Base-by-base conservation (phyloP, 352 stramenopile species). In the Peronospora farinosa region DNA sequence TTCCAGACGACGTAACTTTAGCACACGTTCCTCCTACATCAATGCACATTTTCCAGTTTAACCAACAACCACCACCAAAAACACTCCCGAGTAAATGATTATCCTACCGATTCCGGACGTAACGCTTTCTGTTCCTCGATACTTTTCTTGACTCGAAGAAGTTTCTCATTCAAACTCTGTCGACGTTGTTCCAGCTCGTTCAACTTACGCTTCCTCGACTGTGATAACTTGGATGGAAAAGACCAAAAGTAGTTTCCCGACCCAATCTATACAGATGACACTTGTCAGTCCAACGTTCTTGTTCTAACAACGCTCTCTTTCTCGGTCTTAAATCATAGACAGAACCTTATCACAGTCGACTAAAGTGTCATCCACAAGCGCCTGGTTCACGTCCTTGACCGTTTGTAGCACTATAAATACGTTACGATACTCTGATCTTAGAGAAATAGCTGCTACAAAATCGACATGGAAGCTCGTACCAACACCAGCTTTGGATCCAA, bases 211-310 rank as follows among this genome's bases (percentile, higher is more conserved):
- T 89, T 92, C 25, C 75, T 69, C 30, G 84, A 74, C 61, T 91
- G 77, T 38, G 79, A 87, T 8, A 85, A 27, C 56, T 91, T 92
- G 57, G 75, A 88, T 40, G 79, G 82, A 51, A 91, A 92, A 13
- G 82, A 92, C 82, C 82, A 92, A 51, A 92, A 92, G 71, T 92
- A 92, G 50, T 92, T 92, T 13, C 75, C 82, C 19, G 82, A 89
- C 13, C 82, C 82, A 51, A 92, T 92, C 76, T 83, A 44, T 36
- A 49, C 19, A 40, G 36, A 7, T 37, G 36, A n/a, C 45, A 15
- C 17, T 43, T 28, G 17, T 46, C 21, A 17, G 39, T 54, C 21
- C 49, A 19, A 11, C 7, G 28, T 13, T 33, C 28, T 33, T 1
- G 5, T 33, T 1, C 2, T 33, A 33, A 33, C 28, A 33, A 33